Evolutionary conservation across 345 rosid species (phyloP).

Genomic region (Physaria fendleri): DNA sequence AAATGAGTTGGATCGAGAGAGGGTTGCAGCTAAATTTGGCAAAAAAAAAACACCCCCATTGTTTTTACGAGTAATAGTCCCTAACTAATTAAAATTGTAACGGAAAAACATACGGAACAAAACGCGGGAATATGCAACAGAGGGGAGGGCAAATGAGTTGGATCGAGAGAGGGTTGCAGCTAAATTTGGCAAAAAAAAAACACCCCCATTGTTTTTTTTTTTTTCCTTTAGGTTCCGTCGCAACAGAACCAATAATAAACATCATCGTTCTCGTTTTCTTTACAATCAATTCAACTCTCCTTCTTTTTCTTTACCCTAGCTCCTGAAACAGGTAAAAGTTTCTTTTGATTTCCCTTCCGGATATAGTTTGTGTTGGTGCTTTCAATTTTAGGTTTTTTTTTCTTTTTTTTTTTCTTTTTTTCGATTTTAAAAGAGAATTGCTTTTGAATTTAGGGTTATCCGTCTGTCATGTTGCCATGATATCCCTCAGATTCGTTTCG

Average conservation of each 20-base stretch:
- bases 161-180: conserved; percentile 18
- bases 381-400: no score
- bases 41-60: background rate
- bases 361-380: no score
- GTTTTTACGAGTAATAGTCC: background rate
- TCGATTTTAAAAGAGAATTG: no score
- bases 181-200: conserved; percentile 28
- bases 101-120: conserved; percentile 9
- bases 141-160: conserved; percentile 27
- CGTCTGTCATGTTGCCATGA: no score
- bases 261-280: background rate
- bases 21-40: conserved; percentile 28
- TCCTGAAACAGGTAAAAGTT: conserved; percentile 10
- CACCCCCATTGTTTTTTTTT: background rate
- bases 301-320: background rate
- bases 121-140: conserved; percentile 26
- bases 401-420: no score
- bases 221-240: background rate
- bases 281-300: background rate
- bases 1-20: conserved; percentile 25
- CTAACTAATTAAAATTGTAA: background rate
- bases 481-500: no score
- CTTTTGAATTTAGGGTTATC: no score
- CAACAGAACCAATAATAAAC: background rate
- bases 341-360: no score